Base-by-base conservation (phyloP, 768 basidiomycete genomes). In the Agrocybe pediades region DNA sequence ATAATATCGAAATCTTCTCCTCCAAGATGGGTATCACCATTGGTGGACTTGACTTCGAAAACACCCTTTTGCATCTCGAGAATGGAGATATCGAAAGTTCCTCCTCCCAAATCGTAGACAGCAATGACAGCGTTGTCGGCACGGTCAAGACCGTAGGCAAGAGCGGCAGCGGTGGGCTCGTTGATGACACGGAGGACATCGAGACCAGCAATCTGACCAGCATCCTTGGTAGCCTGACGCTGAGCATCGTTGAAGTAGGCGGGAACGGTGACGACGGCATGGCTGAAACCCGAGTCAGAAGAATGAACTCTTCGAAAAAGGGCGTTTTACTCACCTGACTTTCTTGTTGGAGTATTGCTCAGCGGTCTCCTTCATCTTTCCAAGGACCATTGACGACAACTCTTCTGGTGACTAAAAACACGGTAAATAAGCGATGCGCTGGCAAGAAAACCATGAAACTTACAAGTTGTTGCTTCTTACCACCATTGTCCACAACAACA, bases 181-280 rank as follows among this genome's bases (percentile, higher is more conserved):
- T 98, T 98, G 76, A 99, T 98, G 55, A 98, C 95, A 64, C 96
- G 94, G 43, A 98, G 87, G 41, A 98, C 97, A 17, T 98, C 93
- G 16, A 98, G 84, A 66, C 97, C 97, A 17, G 97, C 95, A 62
- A 98, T 98, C 69, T 93, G 88, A 66, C 97, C 97, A 49, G 97
- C 95, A 56, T 98, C 88, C 76, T 98, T 97, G 40, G 97, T 99
- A 3, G 97, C 97, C 78, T 98, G 96, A 55, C 97, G 88, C 73
- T 99, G 97, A 17, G 97, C 95, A 68, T 99, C 97, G 71, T 99
- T 99, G 85, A 98, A 99, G 77, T 98, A 98, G 0, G 96, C 95
- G 0, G 96, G 97, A 25, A 98, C 96, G 13, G 95, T 98, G 65
- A 98, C 78, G 63, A 98, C 95, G 23, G 90, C 90, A 49, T 92